Percentiles rank a stretch among this genome's conserved stretches.
These are phyloP conservation scores for Bacterosira constricta DNA, from an alignment of 108 stramenopile genomes.

Conservation along the genomic window DNA sequence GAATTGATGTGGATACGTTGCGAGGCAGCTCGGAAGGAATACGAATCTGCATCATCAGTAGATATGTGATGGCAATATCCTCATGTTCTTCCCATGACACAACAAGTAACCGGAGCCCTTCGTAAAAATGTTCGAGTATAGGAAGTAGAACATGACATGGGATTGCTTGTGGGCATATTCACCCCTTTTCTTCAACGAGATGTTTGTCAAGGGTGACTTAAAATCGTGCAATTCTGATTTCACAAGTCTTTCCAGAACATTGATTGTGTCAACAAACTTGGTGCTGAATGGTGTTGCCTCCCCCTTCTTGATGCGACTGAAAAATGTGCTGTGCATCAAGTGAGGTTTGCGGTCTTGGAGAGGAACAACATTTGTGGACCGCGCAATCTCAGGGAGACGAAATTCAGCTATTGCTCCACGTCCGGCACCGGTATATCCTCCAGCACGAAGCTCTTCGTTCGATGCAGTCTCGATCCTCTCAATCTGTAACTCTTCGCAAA, in stretches of 20 bases:
- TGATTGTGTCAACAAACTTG: slow-evolving; percentile 12
- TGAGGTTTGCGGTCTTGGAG: slow-evolving; percentile 36
- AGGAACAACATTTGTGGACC: slow-evolving; percentile 2
- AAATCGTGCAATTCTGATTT: slow-evolving; percentile 3
- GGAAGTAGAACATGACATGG: background rate
- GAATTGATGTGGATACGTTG: background rate
- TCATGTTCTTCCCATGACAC: slow-evolving; percentile 24
- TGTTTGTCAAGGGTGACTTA: slow-evolving; percentile 3
- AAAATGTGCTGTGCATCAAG: slow-evolving; percentile 39
- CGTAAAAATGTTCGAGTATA: slow-evolving; percentile 19
- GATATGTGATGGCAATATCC: slow-evolving; percentile 29
- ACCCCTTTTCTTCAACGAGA: slow-evolving; percentile 9
- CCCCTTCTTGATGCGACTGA: slow-evolving; percentile 25
- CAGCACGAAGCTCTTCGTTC: slow-evolving; percentile 28
- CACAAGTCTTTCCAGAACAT: background rate
- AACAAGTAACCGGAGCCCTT: slow-evolving; percentile 15
- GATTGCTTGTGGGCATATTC: slow-evolving; percentile 18
- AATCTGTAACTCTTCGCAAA: slow-evolving; percentile 45
- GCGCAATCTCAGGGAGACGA: background rate
- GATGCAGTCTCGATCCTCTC: slow-evolving; percentile 24
- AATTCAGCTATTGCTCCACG: slow-evolving; percentile 1
- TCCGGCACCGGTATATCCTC: slow-evolving; percentile 43
- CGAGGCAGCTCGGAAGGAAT: background rate
- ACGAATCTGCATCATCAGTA: slow-evolving; percentile 20
- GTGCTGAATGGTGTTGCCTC: slow-evolving; percentile 16